Evolutionary conservation across 768 basidiomycete species (phyloP), one percentile per base, ranked within the genome.

Genomic region (Agrocybe pediades): DNA sequence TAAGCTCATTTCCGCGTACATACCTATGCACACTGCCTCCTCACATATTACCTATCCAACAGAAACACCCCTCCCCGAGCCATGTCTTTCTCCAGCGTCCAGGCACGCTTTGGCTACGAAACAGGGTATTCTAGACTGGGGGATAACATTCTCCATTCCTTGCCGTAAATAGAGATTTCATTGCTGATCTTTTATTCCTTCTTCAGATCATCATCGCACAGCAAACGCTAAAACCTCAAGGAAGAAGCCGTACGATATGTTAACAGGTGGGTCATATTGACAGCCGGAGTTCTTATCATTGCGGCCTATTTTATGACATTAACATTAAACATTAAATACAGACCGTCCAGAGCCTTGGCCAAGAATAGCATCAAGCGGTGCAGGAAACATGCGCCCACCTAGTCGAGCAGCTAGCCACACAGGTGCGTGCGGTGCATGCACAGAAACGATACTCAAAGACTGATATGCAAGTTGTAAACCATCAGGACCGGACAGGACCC

Each of bases 221-320:
- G 53, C 44, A 39, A 44, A 51, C 30, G 7, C 48, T 19, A 53
- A 29, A 41, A 36, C 24, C 27, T 41, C 51, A 17, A 51, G 45
- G 43, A 50, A 40, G n/a, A 56, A 53, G 40, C 51, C 58, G n/a
- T 56, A 55, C 39, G 51, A 59, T 21, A 23, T 44, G 15, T 48
- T 21, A 19, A 23, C 52, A 13, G 33, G 56, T 57, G 46, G 21
- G 51, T 29, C 27, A 9, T 24, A 17, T 25, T 41, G n/a, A 11
- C 33, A 15, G 29, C 15, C n/a, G 33, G 20, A 2, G n/a, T 43
- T 20, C 4, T 25, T 20, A 43, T 19, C 5, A 8, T 20, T 20
- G 7, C 20, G 44, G 26, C 23, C 6, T 9, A 23, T 24, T 9
- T n/a, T 23, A 25, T n/a, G 4, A n/a, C 9, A 3, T 49, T 21